Evolutionary conservation across 2,329 filamentous ascomycete genomes (phyloP), one percentile per base, ranked within the genome.

Genomic region (Ceratocystis variospora): DNA sequence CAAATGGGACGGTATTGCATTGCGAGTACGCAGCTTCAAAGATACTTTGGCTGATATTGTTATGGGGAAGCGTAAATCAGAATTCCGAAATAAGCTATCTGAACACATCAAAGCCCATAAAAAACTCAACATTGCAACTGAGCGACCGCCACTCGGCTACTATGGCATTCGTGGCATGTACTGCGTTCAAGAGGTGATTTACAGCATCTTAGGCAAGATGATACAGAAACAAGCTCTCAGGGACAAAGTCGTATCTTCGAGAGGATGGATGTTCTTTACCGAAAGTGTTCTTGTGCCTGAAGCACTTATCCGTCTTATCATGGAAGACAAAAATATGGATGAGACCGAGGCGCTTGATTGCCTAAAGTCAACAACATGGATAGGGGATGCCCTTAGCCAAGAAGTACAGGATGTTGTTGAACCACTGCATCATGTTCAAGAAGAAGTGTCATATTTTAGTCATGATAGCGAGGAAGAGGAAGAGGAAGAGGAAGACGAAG

Each of bases 211-310:
- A 72, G 83, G 81, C 15, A 73, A 78, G 7, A 74, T 82, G 68
- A 75, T 93, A 37, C 84, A 87, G 67, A 78, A 81, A 69, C 79
- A 83, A 65, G 83, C 87, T 1, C 77, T 85, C 17, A 78, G 80
- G 64, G 88, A 93, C 72, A 76, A 79, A 17, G 77, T 90, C 19
- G 82, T 92, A 67, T 82, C 86, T 15, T 82, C 82, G 0, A 79
- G 87, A 41, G 87, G 88, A 1, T 81, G 86, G 45, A 83, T 83
- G 3, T 81, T 80, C 28, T 93, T 87, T 71, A 83, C 91, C 1
- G 87, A 91, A 74, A 79, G 80, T 0, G 89, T 93, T 1, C 76
- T 96, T 68, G 88, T 95, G 28, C 88, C 89, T 0, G 91, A 96
- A 73, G 72, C 84, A 69, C 78, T 80, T 28, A 76, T 81, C 45